Base-by-base conservation (phyloP, 1,284 basidiomycete genomes). In the Mycosarcoma maydis region DNA sequence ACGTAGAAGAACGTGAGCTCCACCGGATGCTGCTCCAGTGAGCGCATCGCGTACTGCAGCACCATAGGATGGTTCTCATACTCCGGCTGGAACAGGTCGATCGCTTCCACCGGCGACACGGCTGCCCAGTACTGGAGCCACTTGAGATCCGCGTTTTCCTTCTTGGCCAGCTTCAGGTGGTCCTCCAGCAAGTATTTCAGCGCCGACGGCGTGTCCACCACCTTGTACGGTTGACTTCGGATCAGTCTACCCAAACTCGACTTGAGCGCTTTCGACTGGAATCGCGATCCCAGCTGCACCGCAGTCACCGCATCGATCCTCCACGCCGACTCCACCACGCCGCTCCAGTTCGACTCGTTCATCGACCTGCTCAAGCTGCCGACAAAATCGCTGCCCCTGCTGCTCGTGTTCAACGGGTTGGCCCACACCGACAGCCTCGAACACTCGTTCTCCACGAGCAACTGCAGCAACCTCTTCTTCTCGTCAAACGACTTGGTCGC, bases 1-100 rank as follows among this genome's bases (percentile, higher is more conserved):
- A 99, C 93, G 81, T 97, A 99, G 86, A 98, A 99, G 87, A 99
- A 99, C 0, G 94, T 95, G 41, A 98, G 82, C 22, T 93, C 90
- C 16, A 98, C 92, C 0, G 94, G 92, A 80, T 98, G 94, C 81
- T 96, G 90, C 81, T 95, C 93, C 37, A 99, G 85, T 1, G 94
- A 92, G 43, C 94, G 88, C 85, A 98, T 94, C 0, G 95, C 94
- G 82, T 97, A 98, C 88, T 99, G 96, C 27, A 98, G 84, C 33
- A 98, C 84, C 34, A 93, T 82, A 0, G 94, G 90, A 76, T 98
- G 89, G 75, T 89, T 92, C 55, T 89, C 57, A 52, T 75, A 76
- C 34, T 69, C 64, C 1, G 78, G 75, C 47, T 75, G 69, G 70
- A 81, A 79, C 9, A 79, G 70, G 20, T 69, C 52, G 46, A 81